phyloP scores from a whole-genome alignment of 2,329 filamentous ascomycete species.

The Simplicillium sp. region DNA sequence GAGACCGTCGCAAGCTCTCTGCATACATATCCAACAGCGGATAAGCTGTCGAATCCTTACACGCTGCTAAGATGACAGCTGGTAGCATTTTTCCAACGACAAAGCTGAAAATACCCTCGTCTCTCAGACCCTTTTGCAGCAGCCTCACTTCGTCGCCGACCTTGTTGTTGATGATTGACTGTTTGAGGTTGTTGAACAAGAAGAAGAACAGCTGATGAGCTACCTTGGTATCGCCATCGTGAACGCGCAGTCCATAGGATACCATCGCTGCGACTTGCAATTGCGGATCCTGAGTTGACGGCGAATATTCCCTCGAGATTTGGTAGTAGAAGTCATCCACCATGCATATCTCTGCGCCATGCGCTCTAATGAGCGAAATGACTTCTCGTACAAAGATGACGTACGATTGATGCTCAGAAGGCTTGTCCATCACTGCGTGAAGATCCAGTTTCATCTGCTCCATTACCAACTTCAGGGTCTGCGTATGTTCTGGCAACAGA shows the following conservation, averaged over 20 bases:
- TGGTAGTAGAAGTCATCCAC: conserved; percentile 48
- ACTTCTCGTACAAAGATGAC: conserved; percentile 42
- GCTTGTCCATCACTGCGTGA: conserved; percentile 21
- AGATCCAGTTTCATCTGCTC: conserved; percentile 44
- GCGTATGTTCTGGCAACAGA: conserved; percentile 30
- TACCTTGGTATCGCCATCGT: conserved; percentile 39
- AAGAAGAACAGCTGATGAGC: conserved; percentile 45
- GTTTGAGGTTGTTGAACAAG: conserved; percentile 47
- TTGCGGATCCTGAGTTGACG: conserved; percentile 44
- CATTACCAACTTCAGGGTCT: conserved; percentile 37
- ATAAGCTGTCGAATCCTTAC: conserved; percentile 27
- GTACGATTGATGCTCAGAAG: conserved; percentile 32
- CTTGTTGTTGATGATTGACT: conserved; percentile 38
- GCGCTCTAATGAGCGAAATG: conserved; percentile 43
- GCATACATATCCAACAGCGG: conserved; percentile 41
- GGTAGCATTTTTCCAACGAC: conserved; percentile 44
- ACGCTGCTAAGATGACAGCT: conserved; percentile 33
- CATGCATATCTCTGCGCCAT: conserved; percentile 42
- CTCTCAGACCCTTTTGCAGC: conserved; percentile 38
- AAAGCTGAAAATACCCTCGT: conserved; percentile 33
- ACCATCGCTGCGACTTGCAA: conserved; percentile 46
- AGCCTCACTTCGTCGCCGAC: conserved; percentile 36
- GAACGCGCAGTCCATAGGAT: conserved; percentile 44
- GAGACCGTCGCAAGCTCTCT: conserved; percentile 22
- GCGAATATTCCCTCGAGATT: conserved; percentile 45